Evolutionary conservation across 495 filamentous ascomycete genomes (phyloP).

Genomic region (Rostrohypoxylon terebratum): DNA sequence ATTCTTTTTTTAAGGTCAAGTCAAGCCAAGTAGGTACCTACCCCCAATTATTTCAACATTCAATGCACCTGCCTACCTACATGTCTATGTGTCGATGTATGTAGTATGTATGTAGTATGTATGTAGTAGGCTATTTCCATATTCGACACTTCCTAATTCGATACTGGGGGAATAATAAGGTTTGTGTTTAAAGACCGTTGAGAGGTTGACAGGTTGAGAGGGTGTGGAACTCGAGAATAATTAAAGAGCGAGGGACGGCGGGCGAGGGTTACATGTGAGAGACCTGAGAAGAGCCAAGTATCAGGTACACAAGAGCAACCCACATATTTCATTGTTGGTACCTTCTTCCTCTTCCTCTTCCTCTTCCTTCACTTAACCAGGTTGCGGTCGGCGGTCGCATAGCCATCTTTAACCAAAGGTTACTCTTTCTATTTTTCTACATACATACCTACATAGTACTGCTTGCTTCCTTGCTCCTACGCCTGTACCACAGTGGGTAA

Average conservation of each 20-base stretch:
- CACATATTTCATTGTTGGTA: constrained; percentile 26
- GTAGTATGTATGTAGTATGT: too few relatives aligned
- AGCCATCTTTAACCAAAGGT: constrained; percentile 6
- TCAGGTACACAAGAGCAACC: constrained; percentile 12
- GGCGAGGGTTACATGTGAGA: constrained; percentile 8
- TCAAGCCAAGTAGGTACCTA: too few relatives aligned
- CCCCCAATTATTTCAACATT: too few relatives aligned
- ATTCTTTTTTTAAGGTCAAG: neutral
- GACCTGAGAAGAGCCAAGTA: constrained; percentile 9
- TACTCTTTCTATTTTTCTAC: neutral
- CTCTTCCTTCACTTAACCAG: constrained; percentile 16
- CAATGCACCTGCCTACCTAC: too few relatives aligned
- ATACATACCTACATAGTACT: too few relatives aligned
- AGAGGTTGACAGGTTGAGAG: constrained; percentile 16
- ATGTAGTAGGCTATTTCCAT: neutral
- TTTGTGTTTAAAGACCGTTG: constrained; percentile 10
- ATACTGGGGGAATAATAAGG: neutral
- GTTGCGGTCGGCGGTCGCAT: too few relatives aligned
- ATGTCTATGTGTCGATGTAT: too few relatives aligned
- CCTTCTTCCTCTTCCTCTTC: constrained; percentile 6
- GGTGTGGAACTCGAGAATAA: neutral
- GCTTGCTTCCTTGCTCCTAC: neutral
- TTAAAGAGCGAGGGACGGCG: neutral
- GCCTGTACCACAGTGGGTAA: neutral
- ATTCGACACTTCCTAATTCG: neutral